Evolutionary conservation across 768 basidiomycete species (phyloP).

Genomic region (Ramaria rubella): DNA sequence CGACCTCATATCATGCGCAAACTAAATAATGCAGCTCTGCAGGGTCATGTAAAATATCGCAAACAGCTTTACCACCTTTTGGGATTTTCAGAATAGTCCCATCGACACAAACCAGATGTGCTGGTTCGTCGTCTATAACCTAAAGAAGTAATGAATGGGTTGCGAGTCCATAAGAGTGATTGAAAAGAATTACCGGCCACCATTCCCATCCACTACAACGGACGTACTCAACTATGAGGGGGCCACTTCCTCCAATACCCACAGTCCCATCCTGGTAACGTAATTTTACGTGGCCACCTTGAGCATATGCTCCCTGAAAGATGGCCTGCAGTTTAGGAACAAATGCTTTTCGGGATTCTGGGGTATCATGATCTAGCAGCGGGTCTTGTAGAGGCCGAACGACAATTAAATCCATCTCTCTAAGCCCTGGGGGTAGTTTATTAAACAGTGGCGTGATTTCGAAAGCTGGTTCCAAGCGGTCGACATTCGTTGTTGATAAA

Average conservation of each 20-base stretch:
- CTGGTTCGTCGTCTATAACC: conserved; percentile 51
- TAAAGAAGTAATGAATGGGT: conserved; percentile 24
- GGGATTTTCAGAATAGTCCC: conserved; percentile 64
- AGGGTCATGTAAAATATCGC: conserved; percentile 26
- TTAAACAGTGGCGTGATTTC: conserved; percentile 62
- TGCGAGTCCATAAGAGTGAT: conserved; percentile 1
- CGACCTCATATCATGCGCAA: conserved; percentile 5
- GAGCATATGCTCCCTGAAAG: conserved; percentile 64
- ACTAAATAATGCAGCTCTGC: not conserved
- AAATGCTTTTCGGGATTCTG: conserved; percentile 42
- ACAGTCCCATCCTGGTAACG: conserved; percentile 49
- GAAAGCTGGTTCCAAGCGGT: conserved; percentile 80
- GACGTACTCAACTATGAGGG: conserved; percentile 63
- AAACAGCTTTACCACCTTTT: conserved; percentile 50
- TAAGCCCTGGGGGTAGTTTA: conserved; percentile 34
- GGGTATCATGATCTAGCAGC: conserved; percentile 33
- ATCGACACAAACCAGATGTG: conserved; percentile 75
- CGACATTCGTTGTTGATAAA: conserved; percentile 72
- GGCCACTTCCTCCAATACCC: not conserved
- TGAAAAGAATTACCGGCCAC: conserved; percentile 56
- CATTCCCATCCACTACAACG: conserved; percentile 82
- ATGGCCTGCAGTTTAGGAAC: conserved; percentile 47
- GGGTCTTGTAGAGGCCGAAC: conserved; percentile 67
- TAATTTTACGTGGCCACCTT: conserved; percentile 64
- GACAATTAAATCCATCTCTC: conserved; percentile 62